These are phyloP conservation scores for Gigaspora rosea DNA, from an alignment of 192 early-diverging fungal genomes.

Conservation along the genomic window DNA sequence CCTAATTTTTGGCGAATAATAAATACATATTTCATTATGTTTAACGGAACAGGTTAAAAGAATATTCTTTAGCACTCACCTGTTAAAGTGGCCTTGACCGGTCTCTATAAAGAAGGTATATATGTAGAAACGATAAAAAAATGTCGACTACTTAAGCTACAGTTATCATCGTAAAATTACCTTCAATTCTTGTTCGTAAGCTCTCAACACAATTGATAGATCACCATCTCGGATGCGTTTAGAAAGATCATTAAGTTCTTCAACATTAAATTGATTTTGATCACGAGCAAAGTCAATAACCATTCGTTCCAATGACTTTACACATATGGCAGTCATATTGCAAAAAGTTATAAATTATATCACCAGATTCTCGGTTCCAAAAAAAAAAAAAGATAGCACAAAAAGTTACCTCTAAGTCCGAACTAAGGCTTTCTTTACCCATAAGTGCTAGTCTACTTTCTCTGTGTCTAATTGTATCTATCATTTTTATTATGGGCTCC, in stretches of 20 bases:
- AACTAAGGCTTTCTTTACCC: slow-evolving; percentile 71
- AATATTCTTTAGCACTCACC: slow-evolving; percentile 24
- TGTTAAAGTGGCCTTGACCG: slow-evolving; percentile 46
- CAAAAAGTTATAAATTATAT: background rate
- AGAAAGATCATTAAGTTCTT: slow-evolving; percentile 55
- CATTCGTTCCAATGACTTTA: slow-evolving; percentile 85
- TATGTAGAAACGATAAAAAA: slow-evolving; percentile 13
- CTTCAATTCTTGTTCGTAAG: slow-evolving; percentile 80
- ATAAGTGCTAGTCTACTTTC: slow-evolving; percentile 76
- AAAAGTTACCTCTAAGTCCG: slow-evolving; percentile 68
- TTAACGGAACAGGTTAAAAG: background rate
- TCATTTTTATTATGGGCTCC: slow-evolving; percentile 69
- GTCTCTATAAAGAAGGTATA: slow-evolving; percentile 40
- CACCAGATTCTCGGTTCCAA: background rate
- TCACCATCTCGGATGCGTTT: slow-evolving; percentile 74
- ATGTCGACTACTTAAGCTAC: background rate
- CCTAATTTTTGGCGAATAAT: slow-evolving; percentile 41
- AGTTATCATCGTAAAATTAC: slow-evolving; percentile 24
- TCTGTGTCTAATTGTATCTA: slow-evolving; percentile 78
- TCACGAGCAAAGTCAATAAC: slow-evolving; percentile 75
- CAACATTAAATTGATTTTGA: slow-evolving; percentile 46
- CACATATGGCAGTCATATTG: background rate
- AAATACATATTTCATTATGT: background rate
- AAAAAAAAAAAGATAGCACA: background rate
- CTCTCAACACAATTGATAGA: slow-evolving; percentile 72